Evolutionary conservation across 2,329 filamentous ascomycete genomes (phyloP).

Genomic region (Blastomyces silverae): DNA sequence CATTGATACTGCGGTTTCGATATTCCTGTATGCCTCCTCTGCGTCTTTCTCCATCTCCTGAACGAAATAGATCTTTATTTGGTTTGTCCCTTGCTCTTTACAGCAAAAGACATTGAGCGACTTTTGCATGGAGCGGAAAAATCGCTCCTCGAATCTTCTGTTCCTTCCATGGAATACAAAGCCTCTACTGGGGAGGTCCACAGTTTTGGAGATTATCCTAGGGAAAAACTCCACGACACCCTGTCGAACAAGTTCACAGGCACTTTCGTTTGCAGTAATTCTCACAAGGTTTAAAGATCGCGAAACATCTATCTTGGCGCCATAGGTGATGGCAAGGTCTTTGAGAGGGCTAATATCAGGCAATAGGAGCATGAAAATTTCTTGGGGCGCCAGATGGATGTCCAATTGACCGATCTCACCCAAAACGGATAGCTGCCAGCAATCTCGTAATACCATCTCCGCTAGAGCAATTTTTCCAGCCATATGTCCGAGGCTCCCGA

Average conservation of each 20-base stretch:
- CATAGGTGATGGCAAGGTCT: constrained; percentile 32
- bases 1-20: constrained; percentile 30
- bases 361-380: constrained; percentile 30
- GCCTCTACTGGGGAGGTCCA: constrained; percentile 24
- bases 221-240: constrained; percentile 30
- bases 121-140: constrained; percentile 32
- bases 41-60: constrained; percentile 29
- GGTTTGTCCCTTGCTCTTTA: constrained; percentile 18
- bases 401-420: constrained; percentile 36
- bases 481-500: constrained; percentile 23
- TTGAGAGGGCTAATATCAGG: constrained; percentile 35
- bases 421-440: constrained; percentile 33
- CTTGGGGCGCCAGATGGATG: constrained; percentile 27
- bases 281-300: constrained; percentile 31
- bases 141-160: constrained; percentile 24
- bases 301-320: constrained; percentile 35
- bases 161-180: constrained; percentile 18
- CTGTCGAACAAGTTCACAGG: constrained; percentile 33
- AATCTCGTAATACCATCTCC: constrained; percentile 36
- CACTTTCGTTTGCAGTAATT: constrained; percentile 31
- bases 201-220: constrained; percentile 28
- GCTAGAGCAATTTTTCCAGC: constrained; percentile 31
- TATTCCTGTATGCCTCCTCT: constrained; percentile 31
- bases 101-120: constrained; percentile 31
- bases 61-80: constrained; percentile 31